Percentiles rank a stretch among this genome's conserved stretches.
phyloP scores from a whole-genome alignment of 1,284 basidiomycete species.

The Marasmius oreades region DNA sequence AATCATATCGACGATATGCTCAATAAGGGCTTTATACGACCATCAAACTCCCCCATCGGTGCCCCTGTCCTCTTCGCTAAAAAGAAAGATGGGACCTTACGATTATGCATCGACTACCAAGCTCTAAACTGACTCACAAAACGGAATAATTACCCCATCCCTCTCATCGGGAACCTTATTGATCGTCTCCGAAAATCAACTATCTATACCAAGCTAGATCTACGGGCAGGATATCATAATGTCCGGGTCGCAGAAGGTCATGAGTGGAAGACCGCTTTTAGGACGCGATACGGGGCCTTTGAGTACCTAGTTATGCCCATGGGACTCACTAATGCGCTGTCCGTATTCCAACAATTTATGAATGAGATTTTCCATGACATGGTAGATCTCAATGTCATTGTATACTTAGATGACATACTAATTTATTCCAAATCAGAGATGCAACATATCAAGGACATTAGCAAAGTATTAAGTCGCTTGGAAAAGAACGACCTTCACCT shows the following conservation, averaged over 20 bases:
- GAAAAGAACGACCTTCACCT: too few relatives aligned
- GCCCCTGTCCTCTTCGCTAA: slow-evolving; percentile 6
- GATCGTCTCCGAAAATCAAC: not conserved
- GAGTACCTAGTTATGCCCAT: not conserved
- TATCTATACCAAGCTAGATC: not conserved
- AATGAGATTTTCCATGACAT: too few relatives aligned
- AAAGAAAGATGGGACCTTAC: slow-evolving; percentile 5
- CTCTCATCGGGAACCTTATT: not conserved
- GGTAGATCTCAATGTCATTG: too few relatives aligned
- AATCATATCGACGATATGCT: not conserved
- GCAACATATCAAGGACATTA: too few relatives aligned
- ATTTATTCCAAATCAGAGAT: too few relatives aligned
- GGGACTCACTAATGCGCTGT: not conserved
- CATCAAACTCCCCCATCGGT: slow-evolving; percentile 2
- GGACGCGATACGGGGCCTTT: not conserved
- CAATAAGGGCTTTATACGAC: not conserved
- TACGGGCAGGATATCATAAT: not conserved
- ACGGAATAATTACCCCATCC: not conserved
- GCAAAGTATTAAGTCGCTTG: too few relatives aligned
- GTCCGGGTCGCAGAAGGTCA: not conserved
- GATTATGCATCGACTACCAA: slow-evolving; percentile 2
- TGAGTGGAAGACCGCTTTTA: not conserved
- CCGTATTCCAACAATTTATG: slow-evolving; percentile 27
- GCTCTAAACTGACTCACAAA: not conserved
- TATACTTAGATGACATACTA: too few relatives aligned